Base-by-base conservation (phyloP, 805 yeast genomes). In the Lipomyces starkeyi region DNA sequence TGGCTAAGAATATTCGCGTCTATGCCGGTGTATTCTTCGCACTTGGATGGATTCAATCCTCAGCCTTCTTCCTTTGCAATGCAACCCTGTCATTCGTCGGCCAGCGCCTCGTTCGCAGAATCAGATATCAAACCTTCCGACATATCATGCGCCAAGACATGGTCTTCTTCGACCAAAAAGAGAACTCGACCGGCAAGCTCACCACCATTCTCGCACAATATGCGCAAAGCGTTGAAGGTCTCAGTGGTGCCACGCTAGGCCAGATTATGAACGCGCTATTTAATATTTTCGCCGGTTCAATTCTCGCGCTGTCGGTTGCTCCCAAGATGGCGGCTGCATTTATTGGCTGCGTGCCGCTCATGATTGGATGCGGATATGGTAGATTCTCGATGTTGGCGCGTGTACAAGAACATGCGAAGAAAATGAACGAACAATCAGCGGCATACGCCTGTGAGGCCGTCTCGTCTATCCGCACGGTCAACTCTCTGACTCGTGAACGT, bases 261-360 rank as follows among this genome's bases (percentile, higher is more conserved):
- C 82, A 80, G 67, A 77, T 80, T 60, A 68, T 79, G 27, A 71
- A 73, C 67, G 77, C 80, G 0, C 75, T 77, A 59, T 77, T 80
- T 9, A 71, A 75, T 22, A 76, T 82, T 11, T 76, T 81, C 8
- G 80, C 78, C 47, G 82, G 83, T 61, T 70, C 79, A 27, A 75
- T 79, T 29, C 73, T 80, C 17, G 79, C 82, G 14, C 73, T 80
- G 64, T 76, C 77, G 3, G 76, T 77, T 64, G 78, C 76, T 58
- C 80, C 82, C 81, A 69, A 79, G 34, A 72, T 81, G 29, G 83
- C 82, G 2, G 71, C 81, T 11, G 83, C 81, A 8, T 80, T 81
- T 43, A 70, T 77, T n/a, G 79, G 82, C 3, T 75, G 78, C 52
- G 70, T 81, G 20, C 72, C 72, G 8, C 67, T 81, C 17, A 70